Evolutionary conservation across 108 stramenopile genomes (phyloP).

Genomic region (Skeletonema menzelii): DNA sequence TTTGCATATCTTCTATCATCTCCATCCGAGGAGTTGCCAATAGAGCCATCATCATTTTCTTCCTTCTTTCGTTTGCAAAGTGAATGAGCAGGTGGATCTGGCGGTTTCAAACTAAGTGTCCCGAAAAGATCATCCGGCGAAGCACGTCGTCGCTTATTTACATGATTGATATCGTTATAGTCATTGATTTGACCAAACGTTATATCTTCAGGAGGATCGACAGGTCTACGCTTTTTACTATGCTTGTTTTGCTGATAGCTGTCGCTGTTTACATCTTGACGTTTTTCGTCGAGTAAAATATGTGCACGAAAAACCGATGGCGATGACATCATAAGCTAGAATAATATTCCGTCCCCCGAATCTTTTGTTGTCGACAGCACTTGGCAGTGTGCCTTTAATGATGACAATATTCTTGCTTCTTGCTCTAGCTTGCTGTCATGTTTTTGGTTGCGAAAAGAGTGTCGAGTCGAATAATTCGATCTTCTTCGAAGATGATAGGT

Average conservation of each 20-base stretch:
- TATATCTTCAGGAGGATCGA: not conserved
- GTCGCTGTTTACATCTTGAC: not conserved
- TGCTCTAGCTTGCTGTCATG: no score
- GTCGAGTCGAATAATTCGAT: no score
- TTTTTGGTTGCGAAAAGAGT: no score
- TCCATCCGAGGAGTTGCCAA: slow-evolving; percentile 10
- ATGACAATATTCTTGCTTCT: no score
- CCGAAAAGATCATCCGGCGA: not conserved
- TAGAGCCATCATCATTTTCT: slow-evolving; percentile 9
- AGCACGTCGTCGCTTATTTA: not conserved
- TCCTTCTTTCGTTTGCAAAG: slow-evolving; percentile 13
- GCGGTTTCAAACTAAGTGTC: slow-evolving; percentile 2
- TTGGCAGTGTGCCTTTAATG: no score
- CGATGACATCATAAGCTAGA: not conserved
- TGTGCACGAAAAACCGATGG: not conserved
- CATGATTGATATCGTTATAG: not conserved
- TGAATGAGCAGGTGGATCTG: slow-evolving; percentile 19
- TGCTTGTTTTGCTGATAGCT: not conserved
- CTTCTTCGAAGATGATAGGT: no score
- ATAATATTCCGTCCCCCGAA: no score
- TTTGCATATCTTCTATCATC: not conserved
- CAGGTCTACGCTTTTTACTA: not conserved
- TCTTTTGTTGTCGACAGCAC: no score
- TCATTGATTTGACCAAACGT: not conserved
- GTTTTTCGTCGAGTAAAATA: not conserved